Evolutionary conservation across 257 asterid genomes (phyloP).

Genomic region (Agastache rugosa): DNA sequence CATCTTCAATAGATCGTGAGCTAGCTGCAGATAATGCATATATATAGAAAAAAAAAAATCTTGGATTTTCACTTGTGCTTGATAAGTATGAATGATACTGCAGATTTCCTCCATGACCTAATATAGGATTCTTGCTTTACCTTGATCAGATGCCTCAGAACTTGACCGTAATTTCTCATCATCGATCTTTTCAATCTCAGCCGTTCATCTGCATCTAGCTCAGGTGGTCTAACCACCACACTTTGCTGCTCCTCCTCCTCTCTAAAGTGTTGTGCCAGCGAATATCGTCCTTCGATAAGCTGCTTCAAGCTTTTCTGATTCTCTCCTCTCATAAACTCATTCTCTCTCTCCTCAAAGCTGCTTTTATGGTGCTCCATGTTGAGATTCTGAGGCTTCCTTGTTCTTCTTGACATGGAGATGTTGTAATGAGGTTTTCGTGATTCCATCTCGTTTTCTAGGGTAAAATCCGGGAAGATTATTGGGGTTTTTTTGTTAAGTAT

Average conservation of each 20-base stretch:
- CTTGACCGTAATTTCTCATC: slow-evolving; percentile 46
- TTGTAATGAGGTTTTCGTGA: slow-evolving; percentile 44
- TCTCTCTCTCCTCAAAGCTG: slow-evolving; percentile 31
- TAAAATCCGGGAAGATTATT: not conserved
- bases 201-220: slow-evolving; percentile 33
- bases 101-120: slow-evolving; percentile 43
- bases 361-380: not conserved
- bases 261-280: slow-evolving; percentile 56
- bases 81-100: slow-evolving; percentile 37
- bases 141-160: slow-evolving; percentile 58
- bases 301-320: slow-evolving; percentile 52
- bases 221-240: slow-evolving; percentile 34
- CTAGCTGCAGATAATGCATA: not conserved
- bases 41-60: no score
- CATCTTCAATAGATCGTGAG: not conserved
- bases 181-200: slow-evolving; percentile 43
- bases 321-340: not conserved
- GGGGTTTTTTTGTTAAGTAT: not conserved
- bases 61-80: slow-evolving; percentile 26
- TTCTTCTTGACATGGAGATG: slow-evolving; percentile 69
- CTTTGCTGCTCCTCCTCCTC: slow-evolving; percentile 45
- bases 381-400: slow-evolving; percentile 50
- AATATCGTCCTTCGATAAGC: slow-evolving; percentile 46
- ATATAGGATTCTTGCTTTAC: slow-evolving; percentile 49
- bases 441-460: slow-evolving; percentile 11